Evolutionary conservation across 352 stramenopile species (phyloP).

Genomic region (Saprolegnia parasitica): DNA sequence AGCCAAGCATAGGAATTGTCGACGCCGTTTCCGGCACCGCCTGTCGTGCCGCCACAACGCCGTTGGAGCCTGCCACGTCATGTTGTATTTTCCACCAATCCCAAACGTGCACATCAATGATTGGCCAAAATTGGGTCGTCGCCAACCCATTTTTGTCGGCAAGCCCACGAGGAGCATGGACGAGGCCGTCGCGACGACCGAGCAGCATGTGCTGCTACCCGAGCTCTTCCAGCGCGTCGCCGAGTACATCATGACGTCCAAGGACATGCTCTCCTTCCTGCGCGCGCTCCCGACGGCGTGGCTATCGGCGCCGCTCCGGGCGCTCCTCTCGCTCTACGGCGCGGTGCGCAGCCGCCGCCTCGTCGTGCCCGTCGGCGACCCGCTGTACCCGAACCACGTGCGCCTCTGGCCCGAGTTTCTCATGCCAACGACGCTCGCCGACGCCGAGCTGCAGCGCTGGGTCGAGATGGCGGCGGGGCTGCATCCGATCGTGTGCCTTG

Average conservation of each 20-base stretch:
- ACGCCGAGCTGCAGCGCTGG: neutral
- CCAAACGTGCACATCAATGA: neutral
- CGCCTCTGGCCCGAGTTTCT: neutral
- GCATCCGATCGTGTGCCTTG: neutral
- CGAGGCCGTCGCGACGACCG: neutral
- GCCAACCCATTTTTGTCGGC: neutral
- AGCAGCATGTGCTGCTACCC: neutral
- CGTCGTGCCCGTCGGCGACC: neutral
- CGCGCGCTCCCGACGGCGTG: neutral
- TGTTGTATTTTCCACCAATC: constrained; percentile 4
- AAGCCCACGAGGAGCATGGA: neutral
- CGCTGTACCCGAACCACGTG: neutral
- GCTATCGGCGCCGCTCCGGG: neutral
- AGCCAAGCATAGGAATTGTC: neutral
- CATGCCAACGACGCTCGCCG: neutral
- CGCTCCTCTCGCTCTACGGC: neutral
- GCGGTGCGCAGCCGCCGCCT: neutral
- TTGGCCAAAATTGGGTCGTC: neutral
- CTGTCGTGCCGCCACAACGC: too few species aligned
- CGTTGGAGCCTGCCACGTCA: neutral
- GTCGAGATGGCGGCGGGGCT: neutral
- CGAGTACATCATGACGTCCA: neutral
- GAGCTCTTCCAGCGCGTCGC: neutral
- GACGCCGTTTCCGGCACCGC: neutral
- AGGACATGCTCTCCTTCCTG: neutral